Evolutionary conservation across 176 grass and related monocot genomes (phyloP).

Genomic region (Rhynchospora tenuis): DNA sequence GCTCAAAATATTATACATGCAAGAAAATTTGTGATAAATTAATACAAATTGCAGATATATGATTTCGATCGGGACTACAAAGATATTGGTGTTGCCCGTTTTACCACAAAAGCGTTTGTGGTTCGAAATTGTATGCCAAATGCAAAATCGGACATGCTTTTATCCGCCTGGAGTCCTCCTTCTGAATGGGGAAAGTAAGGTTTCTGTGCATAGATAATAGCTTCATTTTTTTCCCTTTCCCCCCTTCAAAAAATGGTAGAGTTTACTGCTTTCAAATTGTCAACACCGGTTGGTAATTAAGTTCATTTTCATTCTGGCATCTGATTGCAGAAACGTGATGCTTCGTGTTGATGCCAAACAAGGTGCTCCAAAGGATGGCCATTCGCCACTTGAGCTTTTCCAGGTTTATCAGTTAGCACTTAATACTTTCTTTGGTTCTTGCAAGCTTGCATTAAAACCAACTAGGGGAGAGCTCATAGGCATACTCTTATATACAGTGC

Average conservation of each 20-base stretch:
- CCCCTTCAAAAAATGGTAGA: too few relatives aligned
- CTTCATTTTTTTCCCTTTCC: background rate
- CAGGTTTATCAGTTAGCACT: constrained; percentile 43
- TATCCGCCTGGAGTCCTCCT: constrained; percentile 96
- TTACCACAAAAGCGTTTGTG: constrained; percentile 93
- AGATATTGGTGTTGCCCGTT: constrained; percentile 83
- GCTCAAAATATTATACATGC: background rate
- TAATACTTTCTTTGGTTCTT: background rate
- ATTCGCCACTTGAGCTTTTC: constrained; percentile 87
- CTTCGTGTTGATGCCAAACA: constrained; percentile 94
- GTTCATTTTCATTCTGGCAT: background rate
- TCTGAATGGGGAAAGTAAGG: constrained; percentile 85
- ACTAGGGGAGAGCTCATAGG: background rate
- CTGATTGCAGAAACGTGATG: constrained; percentile 66
- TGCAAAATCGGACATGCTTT: constrained; percentile 86
- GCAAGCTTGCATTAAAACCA: constrained; percentile 7
- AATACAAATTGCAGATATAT: constrained; percentile 38
- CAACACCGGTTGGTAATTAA: background rate
- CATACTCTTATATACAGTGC: background rate
- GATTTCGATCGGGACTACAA: constrained; percentile 99
- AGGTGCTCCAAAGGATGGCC: constrained; percentile 97
- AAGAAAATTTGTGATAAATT: background rate
- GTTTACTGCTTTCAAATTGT: background rate
- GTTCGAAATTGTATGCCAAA: constrained; percentile 87
- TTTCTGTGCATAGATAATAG: constrained; percentile 12